Conservation (phyloP, 2,329 filamentous ascomycete genomes). For the Knufia fluminis region DNA sequence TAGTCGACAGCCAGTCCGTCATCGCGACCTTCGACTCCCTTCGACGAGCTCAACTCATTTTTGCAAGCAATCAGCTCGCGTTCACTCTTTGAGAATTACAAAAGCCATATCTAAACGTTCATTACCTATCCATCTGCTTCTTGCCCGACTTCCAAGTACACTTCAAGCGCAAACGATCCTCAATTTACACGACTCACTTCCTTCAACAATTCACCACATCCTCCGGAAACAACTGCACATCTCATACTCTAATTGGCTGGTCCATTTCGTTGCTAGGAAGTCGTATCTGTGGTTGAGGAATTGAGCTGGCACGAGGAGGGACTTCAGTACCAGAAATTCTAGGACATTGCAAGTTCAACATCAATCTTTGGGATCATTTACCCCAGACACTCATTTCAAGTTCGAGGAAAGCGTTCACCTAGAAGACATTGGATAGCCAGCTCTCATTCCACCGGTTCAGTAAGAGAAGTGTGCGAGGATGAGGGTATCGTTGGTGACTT, state of each 20-base stretch:
- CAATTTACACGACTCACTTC: background rate
- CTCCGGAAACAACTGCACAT: background rate
- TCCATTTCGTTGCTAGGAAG: background rate
- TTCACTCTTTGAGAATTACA: conserved; percentile 12
- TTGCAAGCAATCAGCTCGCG: conserved; percentile 22
- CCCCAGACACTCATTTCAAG: conserved; percentile 22
- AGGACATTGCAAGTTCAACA: background rate
- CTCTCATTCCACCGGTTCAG: background rate
- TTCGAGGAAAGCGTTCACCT: background rate
- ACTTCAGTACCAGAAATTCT: background rate
- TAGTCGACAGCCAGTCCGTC: conserved; percentile 2
- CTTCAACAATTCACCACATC: background rate
- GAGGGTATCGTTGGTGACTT: conserved; percentile 20
- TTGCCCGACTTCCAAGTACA: background rate
- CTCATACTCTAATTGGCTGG: conserved; percentile 5
- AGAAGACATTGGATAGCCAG: background rate
- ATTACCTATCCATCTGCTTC: background rate
- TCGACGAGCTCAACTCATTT: conserved; percentile 12
- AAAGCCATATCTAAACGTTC: background rate
- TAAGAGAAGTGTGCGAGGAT: conserved; percentile 11
- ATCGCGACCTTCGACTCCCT: conserved; percentile 6
- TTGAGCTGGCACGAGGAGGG: background rate
- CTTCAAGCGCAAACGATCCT: background rate
- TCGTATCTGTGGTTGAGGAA: background rate
- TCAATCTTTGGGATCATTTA: conserved; percentile 13